phyloP scores from a whole-genome alignment of 2,329 filamentous ascomycete genomes.

The Apiospora koreana region DNA sequence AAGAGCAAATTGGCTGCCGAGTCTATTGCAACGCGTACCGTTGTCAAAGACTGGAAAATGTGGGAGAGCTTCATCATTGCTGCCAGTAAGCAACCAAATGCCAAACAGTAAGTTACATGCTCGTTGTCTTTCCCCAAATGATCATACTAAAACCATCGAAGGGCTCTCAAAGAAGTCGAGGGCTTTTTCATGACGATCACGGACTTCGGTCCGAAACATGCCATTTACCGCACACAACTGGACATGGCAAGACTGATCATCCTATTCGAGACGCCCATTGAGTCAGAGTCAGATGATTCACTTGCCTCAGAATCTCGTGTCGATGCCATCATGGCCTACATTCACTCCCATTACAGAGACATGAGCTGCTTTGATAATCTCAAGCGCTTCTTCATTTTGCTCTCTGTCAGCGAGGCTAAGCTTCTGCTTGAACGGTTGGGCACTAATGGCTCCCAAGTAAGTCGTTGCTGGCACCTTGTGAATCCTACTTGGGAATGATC shows the following conservation, averaged over 20 bases:
- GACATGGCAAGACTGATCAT: constrained; percentile 18
- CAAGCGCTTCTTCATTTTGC: constrained; percentile 43
- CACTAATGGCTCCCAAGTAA: constrained; percentile 30
- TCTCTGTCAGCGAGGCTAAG: constrained; percentile 42
- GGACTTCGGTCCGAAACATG: constrained; percentile 11
- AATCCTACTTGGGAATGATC: constrained; percentile 14
- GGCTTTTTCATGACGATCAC: constrained; percentile 17
- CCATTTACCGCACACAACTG: constrained; percentile 18
- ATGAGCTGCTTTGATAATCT: constrained; percentile 49
- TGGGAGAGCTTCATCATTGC: constrained; percentile 43
- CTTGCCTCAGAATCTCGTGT: constrained; percentile 14
- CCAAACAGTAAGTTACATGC: constrained; percentile 34
- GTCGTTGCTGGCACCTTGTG: constrained; percentile 6
- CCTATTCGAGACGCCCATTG: constrained; percentile 9
- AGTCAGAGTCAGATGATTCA: not conserved
- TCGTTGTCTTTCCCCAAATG: not conserved
- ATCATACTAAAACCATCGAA: not conserved
- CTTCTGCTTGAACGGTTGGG: constrained; percentile 34
- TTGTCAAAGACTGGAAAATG: constrained; percentile 31
- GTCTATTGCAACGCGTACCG: constrained; percentile 10
- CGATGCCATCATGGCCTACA: constrained; percentile 36
- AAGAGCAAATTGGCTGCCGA: not conserved
- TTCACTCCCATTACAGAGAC: constrained; percentile 37
- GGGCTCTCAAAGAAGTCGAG: constrained; percentile 21
- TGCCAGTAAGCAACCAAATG: constrained; percentile 34